These are phyloP conservation scores for Syzygium jambos DNA, from an alignment of 345 rosid genomes.

Conservation along the genomic window DNA sequence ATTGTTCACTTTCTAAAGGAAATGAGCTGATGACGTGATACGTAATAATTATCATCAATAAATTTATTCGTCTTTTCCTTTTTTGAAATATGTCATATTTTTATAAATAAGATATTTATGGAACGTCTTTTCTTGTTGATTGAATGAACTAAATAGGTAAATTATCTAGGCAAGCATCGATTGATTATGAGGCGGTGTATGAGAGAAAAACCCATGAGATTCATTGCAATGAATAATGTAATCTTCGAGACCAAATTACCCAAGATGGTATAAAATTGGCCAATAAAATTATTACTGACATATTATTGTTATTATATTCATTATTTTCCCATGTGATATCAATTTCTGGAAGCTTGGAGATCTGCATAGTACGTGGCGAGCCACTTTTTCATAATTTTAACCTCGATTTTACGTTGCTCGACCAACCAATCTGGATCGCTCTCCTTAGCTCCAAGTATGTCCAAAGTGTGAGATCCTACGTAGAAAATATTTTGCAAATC, in stretches of 20 bases:
- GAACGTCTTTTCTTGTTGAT: background rate
- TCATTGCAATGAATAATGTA: background rate
- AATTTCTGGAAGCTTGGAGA: background rate
- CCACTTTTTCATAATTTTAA: constrained; percentile 14
- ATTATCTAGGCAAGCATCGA: background rate
- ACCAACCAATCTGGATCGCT: constrained; percentile 24
- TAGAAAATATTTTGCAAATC: background rate
- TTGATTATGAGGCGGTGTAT: background rate
- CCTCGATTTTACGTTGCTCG: constrained; percentile 17
- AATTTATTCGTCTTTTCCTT: background rate
- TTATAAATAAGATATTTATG: background rate
- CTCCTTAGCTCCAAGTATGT: constrained; percentile 5
- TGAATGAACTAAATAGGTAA: background rate
- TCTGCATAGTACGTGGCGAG: constrained; percentile 9
- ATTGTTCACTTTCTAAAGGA: background rate
- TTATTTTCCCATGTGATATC: background rate
- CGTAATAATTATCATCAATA: background rate
- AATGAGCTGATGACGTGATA: background rate
- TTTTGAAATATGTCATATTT: background rate
- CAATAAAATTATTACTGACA: background rate
- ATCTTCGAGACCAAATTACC: background rate
- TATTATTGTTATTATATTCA: background rate
- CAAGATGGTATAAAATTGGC: background rate
- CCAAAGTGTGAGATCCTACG: constrained; percentile 29
- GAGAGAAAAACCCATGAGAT: background rate